A percentile compares a stretch with the other conserved stretches of the same genome.
These are phyloP conservation scores for Xylaria telfairii DNA, from an alignment of 495 filamentous ascomycete genomes.

Conservation along the genomic window DNA sequence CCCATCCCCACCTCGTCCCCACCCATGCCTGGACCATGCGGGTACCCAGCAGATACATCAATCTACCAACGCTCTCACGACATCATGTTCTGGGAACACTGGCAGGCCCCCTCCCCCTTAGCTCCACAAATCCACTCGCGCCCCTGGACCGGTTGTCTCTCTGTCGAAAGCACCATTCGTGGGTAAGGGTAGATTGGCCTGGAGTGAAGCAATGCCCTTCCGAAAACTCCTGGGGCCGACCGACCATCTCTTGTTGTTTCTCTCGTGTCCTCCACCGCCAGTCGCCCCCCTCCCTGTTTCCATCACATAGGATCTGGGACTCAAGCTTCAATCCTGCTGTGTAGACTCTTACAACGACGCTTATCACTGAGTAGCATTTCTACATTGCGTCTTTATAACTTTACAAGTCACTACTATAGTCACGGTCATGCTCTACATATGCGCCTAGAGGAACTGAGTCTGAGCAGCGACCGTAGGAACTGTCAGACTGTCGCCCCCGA, in stretches of 20 bases:
- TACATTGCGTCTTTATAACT: neutral
- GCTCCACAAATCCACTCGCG: conserved; percentile 39
- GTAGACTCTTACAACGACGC: neutral
- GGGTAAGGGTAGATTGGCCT: conserved; percentile 43
- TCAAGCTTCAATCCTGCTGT: neutral
- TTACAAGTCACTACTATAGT: neutral
- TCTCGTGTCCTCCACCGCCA: conserved; percentile 43
- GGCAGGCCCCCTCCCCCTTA: conserved; percentile 27
- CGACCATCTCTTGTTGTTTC: conserved; percentile 42
- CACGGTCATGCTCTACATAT: conserved; percentile 13
- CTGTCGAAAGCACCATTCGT: conserved; percentile 37
- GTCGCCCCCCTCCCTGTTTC: conserved; percentile 33
- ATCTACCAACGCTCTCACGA: conserved; percentile 32
- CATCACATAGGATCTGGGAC: conserved; percentile 3
- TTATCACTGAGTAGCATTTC: neutral
- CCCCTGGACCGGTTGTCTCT: conserved; percentile 41
- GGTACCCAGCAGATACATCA: conserved; percentile 34
- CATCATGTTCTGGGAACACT: conserved; percentile 42
- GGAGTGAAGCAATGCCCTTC: conserved; percentile 36
- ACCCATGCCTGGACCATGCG: conserved; percentile 16
- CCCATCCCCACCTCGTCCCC: conserved; percentile 17
- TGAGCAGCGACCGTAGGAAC: neutral
- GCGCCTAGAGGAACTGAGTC: conserved; percentile 14
- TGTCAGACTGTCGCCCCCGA: neutral
- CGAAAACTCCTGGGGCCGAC: conserved; percentile 42